A percentile compares a stretch with the other conserved stretches of the same genome.
These are phyloP conservation scores for Escovopsis sp. DNA, from an alignment of 2,329 filamentous ascomycete genomes.

Conservation along the genomic window DNA sequence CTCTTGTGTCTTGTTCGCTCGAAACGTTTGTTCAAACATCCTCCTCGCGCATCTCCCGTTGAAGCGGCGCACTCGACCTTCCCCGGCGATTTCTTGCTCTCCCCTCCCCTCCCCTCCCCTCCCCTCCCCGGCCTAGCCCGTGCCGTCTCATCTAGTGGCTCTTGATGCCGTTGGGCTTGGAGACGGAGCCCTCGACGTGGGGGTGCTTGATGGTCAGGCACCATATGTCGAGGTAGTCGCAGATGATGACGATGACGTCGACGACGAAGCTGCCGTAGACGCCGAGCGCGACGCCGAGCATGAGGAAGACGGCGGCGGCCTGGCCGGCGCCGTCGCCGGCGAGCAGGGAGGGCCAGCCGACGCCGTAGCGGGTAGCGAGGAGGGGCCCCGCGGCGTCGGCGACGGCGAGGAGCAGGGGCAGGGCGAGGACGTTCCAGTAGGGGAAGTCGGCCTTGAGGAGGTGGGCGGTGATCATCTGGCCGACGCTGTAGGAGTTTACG, in stretches of 20 bases:
- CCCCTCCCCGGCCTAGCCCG: too few species aligned
- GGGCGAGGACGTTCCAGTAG: constrained; percentile 70
- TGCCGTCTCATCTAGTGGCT: constrained; percentile 10
- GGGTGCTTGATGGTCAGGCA: constrained; percentile 93
- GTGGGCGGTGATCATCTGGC: constrained; percentile 90
- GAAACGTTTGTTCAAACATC: too few species aligned
- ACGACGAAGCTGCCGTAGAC: constrained; percentile 97
- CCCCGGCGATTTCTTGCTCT: too few species aligned
- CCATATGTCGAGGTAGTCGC: constrained; percentile 97
- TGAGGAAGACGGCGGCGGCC: constrained; percentile 79
- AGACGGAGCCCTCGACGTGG: constrained; percentile 27
- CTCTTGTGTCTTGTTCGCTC: too few species aligned
- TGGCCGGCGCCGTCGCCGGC: constrained; percentile 63
- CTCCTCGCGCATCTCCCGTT: too few species aligned
- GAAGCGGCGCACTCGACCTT: too few species aligned
- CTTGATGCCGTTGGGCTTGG: constrained; percentile 26
- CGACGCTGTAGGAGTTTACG: constrained; percentile 88
- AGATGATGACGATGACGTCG: constrained; percentile 94
- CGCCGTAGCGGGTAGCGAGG: constrained; percentile 42
- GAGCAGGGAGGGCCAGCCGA: constrained; percentile 63
- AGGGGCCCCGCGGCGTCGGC: constrained; percentile 65
- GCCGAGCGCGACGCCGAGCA: constrained; percentile 69
- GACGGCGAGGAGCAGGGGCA: constrained; percentile 66
- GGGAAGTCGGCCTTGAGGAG: constrained; percentile 79
- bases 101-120: too few species aligned